Conservation (phyloP, 176 grass and related monocot species). For the Triticum monococcum region DNA sequence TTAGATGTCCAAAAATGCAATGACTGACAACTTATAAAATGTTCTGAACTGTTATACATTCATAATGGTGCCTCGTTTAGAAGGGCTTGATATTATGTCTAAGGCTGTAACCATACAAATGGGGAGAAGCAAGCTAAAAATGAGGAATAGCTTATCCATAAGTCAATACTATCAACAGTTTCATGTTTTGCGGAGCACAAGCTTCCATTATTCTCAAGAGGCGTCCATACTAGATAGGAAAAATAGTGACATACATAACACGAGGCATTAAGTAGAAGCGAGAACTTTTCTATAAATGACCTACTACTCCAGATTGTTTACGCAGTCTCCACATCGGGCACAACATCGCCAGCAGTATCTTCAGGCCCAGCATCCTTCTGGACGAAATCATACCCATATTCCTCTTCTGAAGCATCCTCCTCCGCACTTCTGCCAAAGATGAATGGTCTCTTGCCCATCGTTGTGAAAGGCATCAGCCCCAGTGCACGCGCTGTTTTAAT, state of each 20-base stretch:
- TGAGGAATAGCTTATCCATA: not conserved
- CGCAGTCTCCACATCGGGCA: not conserved
- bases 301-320: not conserved
- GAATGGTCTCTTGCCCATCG: conserved; percentile 84
- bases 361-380: conserved; percentile 20
- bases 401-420: conserved; percentile 43
- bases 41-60: not conserved
- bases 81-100: not conserved
- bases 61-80: not conserved
- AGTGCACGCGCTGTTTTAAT: conserved; percentile 86
- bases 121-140: not conserved
- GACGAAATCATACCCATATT: conserved; percentile 36
- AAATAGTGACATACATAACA: not conserved
- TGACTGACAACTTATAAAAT: not conserved
- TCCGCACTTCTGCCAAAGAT: conserved; percentile 66
- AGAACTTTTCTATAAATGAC: not conserved
- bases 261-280: not conserved
- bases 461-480: conserved; percentile 89
- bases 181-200: not conserved
- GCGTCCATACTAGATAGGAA: not conserved
- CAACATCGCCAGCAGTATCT: not conserved
- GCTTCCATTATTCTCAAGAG: conserved; percentile 18
- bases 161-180: not conserved
- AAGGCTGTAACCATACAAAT: not conserved
- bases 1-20: not conserved